Percentiles rank a stretch among this genome's conserved stretches.
Conservation (phyloP, 2,329 filamentous ascomycete species). For the Bisporella sp. region DNA sequence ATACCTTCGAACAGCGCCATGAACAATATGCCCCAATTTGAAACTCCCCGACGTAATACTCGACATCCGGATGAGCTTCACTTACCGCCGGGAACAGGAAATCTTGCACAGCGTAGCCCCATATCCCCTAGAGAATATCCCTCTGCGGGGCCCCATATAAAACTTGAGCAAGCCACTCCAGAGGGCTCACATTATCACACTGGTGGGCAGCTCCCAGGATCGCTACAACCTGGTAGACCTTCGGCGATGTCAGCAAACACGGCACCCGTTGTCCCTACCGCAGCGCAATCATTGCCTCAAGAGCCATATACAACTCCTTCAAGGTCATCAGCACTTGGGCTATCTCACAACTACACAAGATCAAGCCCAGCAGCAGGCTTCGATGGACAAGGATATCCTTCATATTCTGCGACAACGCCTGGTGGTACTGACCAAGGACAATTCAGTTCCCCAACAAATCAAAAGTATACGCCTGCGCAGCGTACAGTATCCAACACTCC, state of each 20-base stretch:
- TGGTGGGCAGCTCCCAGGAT: constrained; percentile 46
- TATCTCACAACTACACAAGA: constrained; percentile 72
- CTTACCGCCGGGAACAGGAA: constrained; percentile 33
- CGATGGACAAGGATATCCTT: constrained; percentile 45
- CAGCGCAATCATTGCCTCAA: constrained; percentile 44
- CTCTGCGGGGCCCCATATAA: constrained; percentile 44
- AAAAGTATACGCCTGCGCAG: constrained; percentile 52
- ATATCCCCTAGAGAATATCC: constrained; percentile 38
- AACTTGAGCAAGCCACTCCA: constrained; percentile 49
- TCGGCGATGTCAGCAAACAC: constrained; percentile 46
- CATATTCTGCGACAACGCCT: constrained; percentile 59
- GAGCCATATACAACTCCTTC: constrained; percentile 56
- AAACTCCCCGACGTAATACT: constrained; percentile 39
- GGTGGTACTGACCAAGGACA: constrained; percentile 44
- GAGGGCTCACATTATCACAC: constrained; percentile 38
- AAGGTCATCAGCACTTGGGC: constrained; percentile 57
- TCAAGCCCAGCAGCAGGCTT: constrained; percentile 68
- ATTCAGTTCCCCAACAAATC: constrained; percentile 50
- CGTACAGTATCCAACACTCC: constrained; percentile 73
- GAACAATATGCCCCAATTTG: constrained; percentile 40
- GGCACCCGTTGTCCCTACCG: constrained; percentile 49
- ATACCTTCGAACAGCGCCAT: constrained; percentile 25
- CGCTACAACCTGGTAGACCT: constrained; percentile 53
- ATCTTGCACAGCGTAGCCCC: constrained; percentile 20
- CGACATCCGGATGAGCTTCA: constrained; percentile 50